These are phyloP conservation scores for Boletus semigastroideus DNA, from an alignment of 1,284 basidiomycete genomes.

Conservation along the genomic window DNA sequence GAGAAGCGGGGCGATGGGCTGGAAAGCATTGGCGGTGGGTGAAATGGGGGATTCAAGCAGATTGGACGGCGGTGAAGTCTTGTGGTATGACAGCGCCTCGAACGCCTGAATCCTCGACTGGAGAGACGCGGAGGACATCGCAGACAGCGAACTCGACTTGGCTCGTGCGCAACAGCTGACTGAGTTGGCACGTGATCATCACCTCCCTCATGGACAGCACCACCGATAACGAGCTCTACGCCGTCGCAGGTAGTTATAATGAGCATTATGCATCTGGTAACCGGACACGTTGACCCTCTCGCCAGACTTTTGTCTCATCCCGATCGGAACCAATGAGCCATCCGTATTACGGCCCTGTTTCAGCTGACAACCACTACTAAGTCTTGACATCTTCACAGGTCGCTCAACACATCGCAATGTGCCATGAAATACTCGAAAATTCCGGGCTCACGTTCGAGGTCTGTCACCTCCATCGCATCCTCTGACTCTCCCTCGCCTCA, in stretches of 20 bases:
- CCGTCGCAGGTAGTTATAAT: slow-evolving; percentile 52
- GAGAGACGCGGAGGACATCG: slow-evolving; percentile 53
- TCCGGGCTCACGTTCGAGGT: slow-evolving; percentile 83
- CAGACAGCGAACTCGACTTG: slow-evolving; percentile 1
- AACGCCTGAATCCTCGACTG: slow-evolving; percentile 63
- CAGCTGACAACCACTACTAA: not conserved
- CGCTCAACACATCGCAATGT: slow-evolving; percentile 74
- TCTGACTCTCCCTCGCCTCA: slow-evolving; percentile 2
- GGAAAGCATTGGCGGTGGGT: slow-evolving; percentile 38
- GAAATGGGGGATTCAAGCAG: slow-evolving; percentile 49
- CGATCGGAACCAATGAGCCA: slow-evolving; percentile 70
- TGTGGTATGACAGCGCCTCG: slow-evolving; percentile 31
- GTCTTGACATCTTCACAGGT: slow-evolving; percentile 40
- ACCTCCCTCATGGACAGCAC: slow-evolving; percentile 21
- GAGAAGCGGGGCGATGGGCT: slow-evolving; percentile 34
- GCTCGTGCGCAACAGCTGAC: not conserved
- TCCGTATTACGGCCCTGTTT: slow-evolving; percentile 49
- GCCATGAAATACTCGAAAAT: slow-evolving; percentile 77
- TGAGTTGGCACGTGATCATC: slow-evolving; percentile 1
- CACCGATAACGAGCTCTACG: slow-evolving; percentile 50
- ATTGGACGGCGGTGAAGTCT: slow-evolving; percentile 17
- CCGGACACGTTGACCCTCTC: not conserved
- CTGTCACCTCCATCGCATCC: slow-evolving; percentile 20
- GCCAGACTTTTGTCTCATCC: slow-evolving; percentile 81
- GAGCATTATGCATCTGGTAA: too few relatives aligned